Conservation (phyloP, 2,329 filamentous ascomycete genomes). For the Fusarium pseudonygamai region DNA sequence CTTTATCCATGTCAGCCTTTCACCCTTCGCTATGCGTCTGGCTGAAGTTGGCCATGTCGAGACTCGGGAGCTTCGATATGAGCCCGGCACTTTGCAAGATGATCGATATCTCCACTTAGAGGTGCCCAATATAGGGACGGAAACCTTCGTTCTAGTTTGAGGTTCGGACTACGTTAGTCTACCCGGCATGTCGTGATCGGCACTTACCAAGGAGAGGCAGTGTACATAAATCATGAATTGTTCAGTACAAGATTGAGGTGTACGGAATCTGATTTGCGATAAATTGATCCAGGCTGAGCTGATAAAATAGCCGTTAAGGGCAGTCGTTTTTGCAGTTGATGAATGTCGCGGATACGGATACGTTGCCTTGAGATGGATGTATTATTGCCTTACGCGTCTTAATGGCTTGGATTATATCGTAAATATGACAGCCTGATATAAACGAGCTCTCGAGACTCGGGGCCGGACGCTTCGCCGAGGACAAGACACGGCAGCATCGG, state of each 20-base stretch:
- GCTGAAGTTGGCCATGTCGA: neutral
- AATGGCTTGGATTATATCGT: conserved; percentile 4
- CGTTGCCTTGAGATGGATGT: conserved; percentile 14
- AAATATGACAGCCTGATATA: conserved; percentile 1
- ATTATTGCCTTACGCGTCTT: conserved; percentile 9
- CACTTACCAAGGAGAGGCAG: neutral
- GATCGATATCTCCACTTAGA: neutral
- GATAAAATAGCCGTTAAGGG: conserved; percentile 3
- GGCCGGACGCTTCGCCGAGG: neutral
- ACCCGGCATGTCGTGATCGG: neutral
- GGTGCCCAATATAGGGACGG: neutral
- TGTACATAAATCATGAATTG: neutral
- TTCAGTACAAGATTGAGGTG: neutral
- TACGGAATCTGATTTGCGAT: conserved; percentile 7
- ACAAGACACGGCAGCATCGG: conserved; percentile 8
- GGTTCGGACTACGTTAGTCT: neutral
- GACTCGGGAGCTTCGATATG: neutral
- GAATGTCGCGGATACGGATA: conserved; percentile 28
- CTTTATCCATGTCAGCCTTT: neutral
- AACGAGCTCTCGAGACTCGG: neutral
- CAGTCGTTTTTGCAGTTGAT: neutral
- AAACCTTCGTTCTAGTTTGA: neutral
- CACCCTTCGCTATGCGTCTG: neutral
- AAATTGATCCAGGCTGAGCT: neutral
- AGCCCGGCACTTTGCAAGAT: neutral